These are phyloP conservation scores for Ceratocystis albifundus DNA, from an alignment of 2,329 filamentous ascomycete species.

Conservation along the genomic window DNA sequence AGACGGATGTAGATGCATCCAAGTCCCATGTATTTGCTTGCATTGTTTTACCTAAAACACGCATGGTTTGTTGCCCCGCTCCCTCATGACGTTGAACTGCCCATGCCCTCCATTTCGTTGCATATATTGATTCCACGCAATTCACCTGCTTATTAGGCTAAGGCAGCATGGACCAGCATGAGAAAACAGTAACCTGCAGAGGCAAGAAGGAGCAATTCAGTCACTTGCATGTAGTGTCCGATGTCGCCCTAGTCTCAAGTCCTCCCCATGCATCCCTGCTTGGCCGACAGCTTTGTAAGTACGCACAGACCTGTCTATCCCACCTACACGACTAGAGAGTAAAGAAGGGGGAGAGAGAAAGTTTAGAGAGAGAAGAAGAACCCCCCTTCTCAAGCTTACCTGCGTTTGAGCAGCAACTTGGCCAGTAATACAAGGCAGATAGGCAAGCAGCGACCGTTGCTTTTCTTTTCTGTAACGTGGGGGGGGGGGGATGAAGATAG, in stretches of 20 bases:
- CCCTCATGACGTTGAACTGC: slow-evolving; percentile 4
- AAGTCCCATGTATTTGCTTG: background rate
- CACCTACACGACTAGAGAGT: background rate
- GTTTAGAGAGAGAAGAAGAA: background rate
- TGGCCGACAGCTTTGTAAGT: slow-evolving; percentile 4
- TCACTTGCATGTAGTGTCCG: slow-evolving; percentile 10
- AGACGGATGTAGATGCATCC: background rate
- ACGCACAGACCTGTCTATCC: slow-evolving; percentile 10
- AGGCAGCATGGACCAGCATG: background rate
- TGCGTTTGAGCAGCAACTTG: background rate
- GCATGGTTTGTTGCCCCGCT: slow-evolving; percentile 9
- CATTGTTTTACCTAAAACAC: slow-evolving; percentile 13
- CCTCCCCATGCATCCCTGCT: slow-evolving; percentile 10
- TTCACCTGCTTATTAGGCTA: background rate
- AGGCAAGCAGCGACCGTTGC: background rate
- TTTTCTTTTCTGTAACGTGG: slow-evolving; percentile 1
- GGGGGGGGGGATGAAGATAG: background rate
- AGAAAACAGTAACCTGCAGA: background rate
- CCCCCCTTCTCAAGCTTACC: background rate
- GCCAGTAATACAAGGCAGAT: background rate
- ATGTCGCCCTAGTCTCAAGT: slow-evolving; percentile 12
- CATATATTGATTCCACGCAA: background rate
- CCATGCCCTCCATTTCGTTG: background rate
- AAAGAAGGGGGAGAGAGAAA: background rate
- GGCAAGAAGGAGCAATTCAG: slow-evolving; percentile 9